Evolutionary conservation across 768 basidiomycete genomes (phyloP).

Genomic region (Lactarius akahatsu): DNA sequence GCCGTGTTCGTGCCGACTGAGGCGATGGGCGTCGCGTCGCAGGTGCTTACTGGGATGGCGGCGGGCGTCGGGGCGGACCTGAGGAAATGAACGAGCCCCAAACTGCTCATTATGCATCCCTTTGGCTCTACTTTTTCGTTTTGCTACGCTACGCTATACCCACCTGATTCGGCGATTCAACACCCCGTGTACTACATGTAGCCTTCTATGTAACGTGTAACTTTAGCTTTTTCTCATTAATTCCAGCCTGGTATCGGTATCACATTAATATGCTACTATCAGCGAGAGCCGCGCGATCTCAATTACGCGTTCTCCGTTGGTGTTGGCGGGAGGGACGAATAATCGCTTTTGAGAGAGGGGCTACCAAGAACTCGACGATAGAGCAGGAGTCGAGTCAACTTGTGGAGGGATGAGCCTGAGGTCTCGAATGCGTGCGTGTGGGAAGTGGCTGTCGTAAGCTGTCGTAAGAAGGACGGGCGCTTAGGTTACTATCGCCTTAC

Average conservation of each 20-base stretch:
- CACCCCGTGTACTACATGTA: neutral
- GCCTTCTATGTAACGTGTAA: no score
- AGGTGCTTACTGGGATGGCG: slow-evolving; percentile 70
- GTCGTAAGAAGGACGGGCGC: no score
- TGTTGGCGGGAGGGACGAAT: neutral
- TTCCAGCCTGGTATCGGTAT: neutral
- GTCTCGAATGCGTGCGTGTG: no score
- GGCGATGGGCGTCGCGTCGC: slow-evolving; percentile 51
- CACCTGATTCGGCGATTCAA: neutral
- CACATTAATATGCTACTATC: neutral
- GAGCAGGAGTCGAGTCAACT: no score
- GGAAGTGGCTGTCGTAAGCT: no score
- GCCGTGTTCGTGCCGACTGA: slow-evolving; percentile 70
- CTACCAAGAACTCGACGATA: no score
- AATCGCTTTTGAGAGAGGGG: neutral
- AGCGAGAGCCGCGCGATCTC: neutral
- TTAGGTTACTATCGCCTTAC: no score
- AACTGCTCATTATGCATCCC: neutral
- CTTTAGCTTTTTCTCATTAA: neutral
- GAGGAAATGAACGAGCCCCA: neutral
- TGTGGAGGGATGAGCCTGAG: no score
- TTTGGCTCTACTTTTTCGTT: no score
- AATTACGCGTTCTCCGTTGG: neutral
- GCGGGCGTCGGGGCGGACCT: slow-evolving; percentile 52
- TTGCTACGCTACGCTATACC: neutral